These are phyloP conservation scores for Medicago ruthenica DNA, from an alignment of 306 rosid species.

Conservation along the genomic window DNA sequence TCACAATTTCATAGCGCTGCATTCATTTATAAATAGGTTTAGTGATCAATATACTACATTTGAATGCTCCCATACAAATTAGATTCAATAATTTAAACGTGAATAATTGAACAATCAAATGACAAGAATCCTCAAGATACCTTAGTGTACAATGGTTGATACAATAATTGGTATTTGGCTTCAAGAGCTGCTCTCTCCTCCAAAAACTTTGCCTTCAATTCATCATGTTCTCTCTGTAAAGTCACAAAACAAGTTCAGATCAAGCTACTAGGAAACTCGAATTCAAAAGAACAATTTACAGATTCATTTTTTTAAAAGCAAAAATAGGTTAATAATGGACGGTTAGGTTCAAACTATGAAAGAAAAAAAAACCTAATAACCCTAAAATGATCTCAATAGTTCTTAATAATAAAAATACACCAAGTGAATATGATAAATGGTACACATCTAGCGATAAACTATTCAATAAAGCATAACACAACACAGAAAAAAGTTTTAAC, in stretches of 20 bases:
- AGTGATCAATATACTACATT: not conserved
- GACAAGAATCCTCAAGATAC: slow-evolving; percentile 42
- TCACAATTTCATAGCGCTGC: slow-evolving; percentile 77
- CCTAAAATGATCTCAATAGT: not conserved
- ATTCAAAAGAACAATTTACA: not conserved
- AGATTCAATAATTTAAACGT: not conserved
- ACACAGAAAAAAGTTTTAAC: not conserved
- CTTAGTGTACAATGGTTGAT: slow-evolving; percentile 78
- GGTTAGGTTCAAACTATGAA: not conserved
- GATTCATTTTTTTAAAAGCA: not conserved
- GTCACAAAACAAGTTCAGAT: not conserved
- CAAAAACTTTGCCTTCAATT: slow-evolving; percentile 68
- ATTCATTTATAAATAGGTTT: slow-evolving; percentile 5
- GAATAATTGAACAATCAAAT: no score
- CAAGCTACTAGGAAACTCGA: not conserved
- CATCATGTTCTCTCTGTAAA: slow-evolving; percentile 74
- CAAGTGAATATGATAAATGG: not conserved
- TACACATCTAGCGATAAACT: not conserved
- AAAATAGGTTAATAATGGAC: not conserved
- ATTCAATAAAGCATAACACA: not conserved
- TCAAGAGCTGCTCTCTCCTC: slow-evolving; percentile 87
- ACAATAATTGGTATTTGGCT: slow-evolving; percentile 79
- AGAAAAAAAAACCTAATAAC: not conserved
- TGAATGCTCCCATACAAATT: slow-evolving; percentile 22
- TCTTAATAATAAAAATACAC: not conserved